Base-by-base conservation (phyloP, 108 stramenopile genomes). In the Parietichytrium sp. region DNA sequence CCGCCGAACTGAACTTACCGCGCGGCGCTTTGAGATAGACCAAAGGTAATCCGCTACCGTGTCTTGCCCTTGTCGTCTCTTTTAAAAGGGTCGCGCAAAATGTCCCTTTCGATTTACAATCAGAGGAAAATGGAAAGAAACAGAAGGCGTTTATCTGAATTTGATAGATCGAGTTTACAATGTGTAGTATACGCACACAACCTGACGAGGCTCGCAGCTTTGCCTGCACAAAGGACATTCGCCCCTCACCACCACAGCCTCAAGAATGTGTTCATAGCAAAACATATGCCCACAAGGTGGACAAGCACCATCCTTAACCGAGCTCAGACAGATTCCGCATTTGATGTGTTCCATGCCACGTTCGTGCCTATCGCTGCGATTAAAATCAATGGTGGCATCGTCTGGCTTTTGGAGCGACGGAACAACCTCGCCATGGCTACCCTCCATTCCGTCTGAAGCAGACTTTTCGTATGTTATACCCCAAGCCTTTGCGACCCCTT, bases 311-410 rank as follows among this genome's bases (percentile, higher is more conserved):
- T 72, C 45, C 20, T 72, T 42, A n/a, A 72, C 61, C 1, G 61
- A 42, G 61, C 61, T 72, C 15, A 72, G 42, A 25, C 61, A 72
- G 45, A 72, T 72, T 33, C 61, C 61, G 45, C 61, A 72, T 25
- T 72, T 72, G 42, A 72, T 72, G 45, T 72, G 61, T 25, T 72
- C 61, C 61, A 72, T 72, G 10, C 61, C 61, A 6, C 61, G 61
- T 25, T 72, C 61, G 61, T 72, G 61, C n/a, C 45, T 72, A n/a
- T 72, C 45, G 61, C 45, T 42, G 42, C 61, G 61, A 27, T 45
- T 33, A 16, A 72, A 33, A 10, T 45, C 61, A 42, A 72, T 33
- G 3, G 36, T 42, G 42, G 45, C 38, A 27, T 72, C 61, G 23
- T 72, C 61, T 33, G 45, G 61, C 10, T 72, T 42, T 38, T 72